phyloP scores from a whole-genome alignment of 129 eudicot genomes.

The Cynara cardunculus region DNA sequence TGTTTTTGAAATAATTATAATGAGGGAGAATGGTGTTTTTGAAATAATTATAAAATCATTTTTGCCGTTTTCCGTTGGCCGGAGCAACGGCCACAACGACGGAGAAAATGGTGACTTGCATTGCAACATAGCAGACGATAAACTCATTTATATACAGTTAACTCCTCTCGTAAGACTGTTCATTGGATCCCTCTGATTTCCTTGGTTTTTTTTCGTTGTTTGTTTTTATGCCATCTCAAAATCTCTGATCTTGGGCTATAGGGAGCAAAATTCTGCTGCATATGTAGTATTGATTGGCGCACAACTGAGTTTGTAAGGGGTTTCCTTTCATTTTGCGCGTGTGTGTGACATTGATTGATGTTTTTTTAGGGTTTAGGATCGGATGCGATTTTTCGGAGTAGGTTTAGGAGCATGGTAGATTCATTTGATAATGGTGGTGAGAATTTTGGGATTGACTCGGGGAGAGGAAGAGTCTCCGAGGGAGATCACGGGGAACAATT shows the following conservation, averaged over 20 bases:
- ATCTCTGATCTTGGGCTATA: conserved; percentile 18
- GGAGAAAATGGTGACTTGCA: conserved; percentile 14
- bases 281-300: neutral
- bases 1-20: no score
- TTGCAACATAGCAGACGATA: neutral
- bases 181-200: conserved; percentile 23
- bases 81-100: conserved; percentile 23
- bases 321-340: conserved; percentile 9
- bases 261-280: conserved; percentile 5
- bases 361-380: conserved; percentile 37
- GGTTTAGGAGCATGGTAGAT: conserved; percentile 30
- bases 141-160: conserved; percentile 15
- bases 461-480: conserved; percentile 80
- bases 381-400: conserved; percentile 30
- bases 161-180: conserved; percentile 27
- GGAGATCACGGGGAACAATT: conserved; percentile 73
- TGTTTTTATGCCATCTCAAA: neutral
- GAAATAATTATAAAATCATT: no score
- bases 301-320: conserved; percentile 9
- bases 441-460: conserved; percentile 71
- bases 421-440: conserved; percentile 63
- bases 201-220: neutral
- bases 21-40: no score
- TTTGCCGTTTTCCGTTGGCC: neutral
- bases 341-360: conserved; percentile 15